A percentile compares a stretch with the other conserved stretches of the same genome.
Conservation (phyloP, 306 rosid species). For the Quercus ilex region DNA sequence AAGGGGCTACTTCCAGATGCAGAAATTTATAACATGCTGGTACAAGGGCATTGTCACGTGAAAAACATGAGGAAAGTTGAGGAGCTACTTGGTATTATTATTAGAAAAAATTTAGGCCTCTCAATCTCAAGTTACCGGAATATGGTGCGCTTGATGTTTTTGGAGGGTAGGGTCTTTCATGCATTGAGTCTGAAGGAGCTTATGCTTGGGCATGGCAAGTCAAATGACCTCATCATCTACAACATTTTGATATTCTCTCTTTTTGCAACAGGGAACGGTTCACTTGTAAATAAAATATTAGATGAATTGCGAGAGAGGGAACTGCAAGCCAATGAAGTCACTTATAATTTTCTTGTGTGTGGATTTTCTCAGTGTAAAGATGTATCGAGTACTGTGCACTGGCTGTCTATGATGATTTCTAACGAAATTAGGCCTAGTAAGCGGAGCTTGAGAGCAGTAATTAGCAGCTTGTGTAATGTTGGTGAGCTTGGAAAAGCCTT, state of each 20-base stretch:
- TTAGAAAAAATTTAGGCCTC: constrained; percentile 45
- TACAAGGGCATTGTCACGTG: constrained; percentile 56
- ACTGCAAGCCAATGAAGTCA: constrained; percentile 50
- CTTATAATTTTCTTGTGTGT: constrained; percentile 66
- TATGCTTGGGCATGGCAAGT: constrained; percentile 50
- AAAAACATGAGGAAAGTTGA: constrained; percentile 43
- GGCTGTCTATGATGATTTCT: constrained; percentile 60
- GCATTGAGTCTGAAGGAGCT: constrained; percentile 57
- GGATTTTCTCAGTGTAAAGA: constrained; percentile 65
- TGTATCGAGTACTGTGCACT: constrained; percentile 41
- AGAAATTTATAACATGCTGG: constrained; percentile 49
- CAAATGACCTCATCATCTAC: constrained; percentile 40
- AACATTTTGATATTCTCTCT: constrained; percentile 75
- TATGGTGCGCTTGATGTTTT: constrained; percentile 50
- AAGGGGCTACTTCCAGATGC: constrained; percentile 44
- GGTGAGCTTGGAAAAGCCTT: constrained; percentile 60
- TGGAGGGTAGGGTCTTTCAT: constrained; percentile 38
- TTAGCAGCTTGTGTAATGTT: constrained; percentile 49
- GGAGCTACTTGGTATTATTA: constrained; percentile 57
- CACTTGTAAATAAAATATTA: constrained; percentile 37
- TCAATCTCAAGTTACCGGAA: constrained; percentile 51
- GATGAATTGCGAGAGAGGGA: constrained; percentile 54
- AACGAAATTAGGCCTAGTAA: constrained; percentile 58
- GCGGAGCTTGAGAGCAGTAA: constrained; percentile 59
- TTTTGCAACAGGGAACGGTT: constrained; percentile 44